phyloP scores from a whole-genome alignment of 257 asterid species.

The Solanum commersonii region DNA sequence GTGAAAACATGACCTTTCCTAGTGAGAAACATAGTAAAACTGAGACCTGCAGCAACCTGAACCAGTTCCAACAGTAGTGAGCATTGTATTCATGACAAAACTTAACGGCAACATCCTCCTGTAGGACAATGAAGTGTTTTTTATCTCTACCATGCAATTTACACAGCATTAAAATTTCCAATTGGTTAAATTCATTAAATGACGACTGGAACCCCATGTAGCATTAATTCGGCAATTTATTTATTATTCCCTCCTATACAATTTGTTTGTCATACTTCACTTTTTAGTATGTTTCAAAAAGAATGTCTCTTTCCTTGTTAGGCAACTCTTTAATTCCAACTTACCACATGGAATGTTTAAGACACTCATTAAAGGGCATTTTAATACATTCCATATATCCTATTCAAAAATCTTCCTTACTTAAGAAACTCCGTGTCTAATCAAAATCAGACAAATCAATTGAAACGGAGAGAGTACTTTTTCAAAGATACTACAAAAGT shows the following conservation, averaged over 20 bases:
- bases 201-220: background rate
- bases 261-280: background rate
- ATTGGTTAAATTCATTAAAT: background rate
- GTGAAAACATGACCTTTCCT: constrained; percentile 60
- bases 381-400: background rate
- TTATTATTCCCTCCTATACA: background rate
- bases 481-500: background rate
- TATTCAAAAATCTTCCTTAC: background rate
- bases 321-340: background rate
- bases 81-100: background rate
- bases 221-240: background rate
- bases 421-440: no score
- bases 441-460: background rate
- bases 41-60: constrained; percentile 79
- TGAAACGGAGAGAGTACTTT: background rate
- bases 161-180: background rate
- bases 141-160: background rate
- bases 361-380: background rate
- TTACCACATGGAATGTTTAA: background rate
- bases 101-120: background rate
- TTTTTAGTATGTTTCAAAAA: background rate
- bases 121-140: background rate
- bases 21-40: constrained; percentile 76
- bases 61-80: constrained; percentile 9
- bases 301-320: background rate